Percentiles rank a stretch among this genome's conserved stretches.
These are phyloP conservation scores for Coemansia sp. DNA, from an alignment of 192 early-diverging fungal genomes.

Conservation along the genomic window DNA sequence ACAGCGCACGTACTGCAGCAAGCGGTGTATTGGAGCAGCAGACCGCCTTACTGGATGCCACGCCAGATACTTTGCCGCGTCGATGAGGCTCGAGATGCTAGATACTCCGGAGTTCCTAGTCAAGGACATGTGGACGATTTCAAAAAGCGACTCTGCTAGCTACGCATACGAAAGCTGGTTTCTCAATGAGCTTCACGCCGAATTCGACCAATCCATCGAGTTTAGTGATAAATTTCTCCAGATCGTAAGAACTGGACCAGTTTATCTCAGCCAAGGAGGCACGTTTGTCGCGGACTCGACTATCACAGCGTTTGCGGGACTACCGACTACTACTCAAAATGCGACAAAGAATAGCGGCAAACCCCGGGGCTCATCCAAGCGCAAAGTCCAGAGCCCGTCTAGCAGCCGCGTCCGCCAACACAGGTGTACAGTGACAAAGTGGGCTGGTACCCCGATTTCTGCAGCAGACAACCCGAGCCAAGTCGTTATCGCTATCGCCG, in stretches of 20 bases:
- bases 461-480: too few species aligned
- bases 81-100: neutral
- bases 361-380: too few species aligned
- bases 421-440: too few species aligned
- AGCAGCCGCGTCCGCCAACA: neutral
- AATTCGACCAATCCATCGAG: neutral
- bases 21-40: neutral
- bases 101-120: neutral
- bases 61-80: neutral
- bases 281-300: too few species aligned
- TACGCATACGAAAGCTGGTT: too few species aligned
- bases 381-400: neutral
- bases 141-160: slow-evolving; percentile 15
- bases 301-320: too few species aligned
- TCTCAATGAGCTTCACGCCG: too few species aligned
- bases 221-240: too few species aligned
- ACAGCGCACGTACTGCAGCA: neutral
- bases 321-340: too few species aligned
- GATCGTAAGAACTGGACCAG: neutral
- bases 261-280: neutral
- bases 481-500: too few species aligned
- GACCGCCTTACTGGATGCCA: slow-evolving; percentile 4
- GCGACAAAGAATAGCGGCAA: too few species aligned
- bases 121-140: slow-evolving; percentile 15
- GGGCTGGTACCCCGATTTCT: too few species aligned